Conservation (phyloP, 2,329 filamentous ascomycete species). For the Pseudocercospora crystallina region DNA sequence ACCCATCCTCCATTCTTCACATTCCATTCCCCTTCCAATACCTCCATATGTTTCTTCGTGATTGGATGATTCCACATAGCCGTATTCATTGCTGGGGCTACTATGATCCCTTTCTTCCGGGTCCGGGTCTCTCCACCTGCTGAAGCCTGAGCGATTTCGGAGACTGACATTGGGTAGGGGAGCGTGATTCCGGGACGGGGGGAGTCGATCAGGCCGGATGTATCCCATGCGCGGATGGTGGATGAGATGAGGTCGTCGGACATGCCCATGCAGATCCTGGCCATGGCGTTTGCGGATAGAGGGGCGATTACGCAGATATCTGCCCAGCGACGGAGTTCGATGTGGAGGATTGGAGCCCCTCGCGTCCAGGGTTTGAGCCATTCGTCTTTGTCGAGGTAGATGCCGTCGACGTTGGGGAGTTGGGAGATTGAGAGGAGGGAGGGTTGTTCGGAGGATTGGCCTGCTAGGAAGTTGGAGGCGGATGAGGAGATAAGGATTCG, state of each 20-base stretch:
- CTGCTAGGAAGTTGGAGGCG: constrained; percentile 72
- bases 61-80: constrained; percentile 88
- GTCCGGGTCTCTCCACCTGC: neutral
- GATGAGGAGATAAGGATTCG: constrained; percentile 78
- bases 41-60: constrained; percentile 68
- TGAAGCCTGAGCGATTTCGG: too few species aligned
- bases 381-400: constrained; percentile 84
- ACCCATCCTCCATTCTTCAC: constrained; percentile 54
- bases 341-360: constrained; percentile 81
- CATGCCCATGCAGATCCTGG: constrained; percentile 77
- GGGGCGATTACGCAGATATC: constrained; percentile 78
- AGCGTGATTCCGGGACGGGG: constrained; percentile 26
- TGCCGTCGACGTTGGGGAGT: constrained; percentile 71
- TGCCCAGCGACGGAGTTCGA: constrained; percentile 81
- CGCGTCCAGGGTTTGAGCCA: constrained; percentile 78
- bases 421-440: constrained; percentile 57
- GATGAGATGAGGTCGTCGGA: constrained; percentile 72
- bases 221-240: constrained; percentile 86
- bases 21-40: constrained; percentile 75
- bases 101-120: constrained; percentile 66
- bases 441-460: constrained; percentile 77
- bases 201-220: constrained; percentile 57
- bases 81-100: constrained; percentile 84
- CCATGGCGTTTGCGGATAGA: constrained; percentile 79
- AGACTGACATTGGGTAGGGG: constrained; percentile 7